These are phyloP conservation scores for Coprinopsis marcescibilis DNA, from an alignment of 768 basidiomycete species.

Conservation along the genomic window DNA sequence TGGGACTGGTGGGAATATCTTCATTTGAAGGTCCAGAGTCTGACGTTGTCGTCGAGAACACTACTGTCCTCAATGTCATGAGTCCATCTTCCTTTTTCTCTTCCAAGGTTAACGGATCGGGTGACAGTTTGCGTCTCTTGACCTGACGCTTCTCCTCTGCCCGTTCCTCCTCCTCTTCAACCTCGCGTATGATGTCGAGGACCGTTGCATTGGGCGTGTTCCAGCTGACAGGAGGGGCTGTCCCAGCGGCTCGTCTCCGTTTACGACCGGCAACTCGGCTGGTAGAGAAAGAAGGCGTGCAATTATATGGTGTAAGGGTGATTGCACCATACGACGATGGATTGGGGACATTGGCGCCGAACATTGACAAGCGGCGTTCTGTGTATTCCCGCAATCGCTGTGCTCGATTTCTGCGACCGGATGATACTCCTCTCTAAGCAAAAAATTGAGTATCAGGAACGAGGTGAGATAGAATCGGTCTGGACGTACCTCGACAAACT, in stretches of 20 bases:
- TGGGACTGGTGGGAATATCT: conserved; percentile 14
- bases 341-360: conserved; percentile 22
- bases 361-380: conserved; percentile 46
- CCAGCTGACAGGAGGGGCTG: conserved; percentile 24
- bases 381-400: conserved; percentile 67
- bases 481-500: conserved; percentile 55
- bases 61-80: conserved; percentile 41
- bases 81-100: conserved; percentile 35
- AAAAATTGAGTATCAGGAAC: conserved; percentile 2
- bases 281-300: conserved; percentile 15
- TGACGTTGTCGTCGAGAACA: conserved; percentile 26
- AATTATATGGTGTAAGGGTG: conserved; percentile 4
- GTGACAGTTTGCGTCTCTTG: conserved; percentile 13
- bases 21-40: conserved; percentile 24
- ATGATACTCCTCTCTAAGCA: conserved; percentile 48
- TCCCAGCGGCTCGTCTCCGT: conserved; percentile 30
- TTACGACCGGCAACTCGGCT: conserved; percentile 37
- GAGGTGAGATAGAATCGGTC: conserved; percentile 4
- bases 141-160: conserved; percentile 18
- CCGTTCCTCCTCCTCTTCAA: conserved; percentile 26
- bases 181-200: conserved; percentile 35
- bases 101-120: conserved; percentile 14
- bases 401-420: conserved; percentile 53
- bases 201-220: conserved; percentile 34
- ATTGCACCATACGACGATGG: conserved; percentile 1